A percentile compares a stretch with the other conserved stretches of the same genome.
Evolutionary conservation across 1,284 basidiomycete genomes (phyloP).

Genomic region (Pyrrhoderma noxium): DNA sequence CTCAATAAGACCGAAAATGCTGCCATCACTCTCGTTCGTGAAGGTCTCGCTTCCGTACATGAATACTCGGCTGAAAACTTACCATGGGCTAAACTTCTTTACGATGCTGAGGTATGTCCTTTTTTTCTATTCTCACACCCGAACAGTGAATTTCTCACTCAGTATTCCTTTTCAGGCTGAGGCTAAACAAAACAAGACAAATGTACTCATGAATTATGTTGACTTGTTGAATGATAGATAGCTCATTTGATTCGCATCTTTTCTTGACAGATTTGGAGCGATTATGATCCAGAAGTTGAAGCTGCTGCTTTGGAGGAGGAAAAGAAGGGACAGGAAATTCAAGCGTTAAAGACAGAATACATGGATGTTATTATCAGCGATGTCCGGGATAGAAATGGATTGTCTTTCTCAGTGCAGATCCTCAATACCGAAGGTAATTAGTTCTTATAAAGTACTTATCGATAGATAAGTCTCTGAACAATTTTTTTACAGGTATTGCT

Average conservation of each 20-base stretch:
- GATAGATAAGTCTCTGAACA: constrained; percentile 19
- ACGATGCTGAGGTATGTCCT: constrained; percentile 71
- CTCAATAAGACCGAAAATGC: constrained; percentile 78
- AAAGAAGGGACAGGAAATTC: constrained; percentile 36
- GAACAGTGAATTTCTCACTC: too few relatives aligned
- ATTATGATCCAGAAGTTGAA: constrained; percentile 66
- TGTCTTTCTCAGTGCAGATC: constrained; percentile 89
- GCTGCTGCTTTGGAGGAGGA: constrained; percentile 40
- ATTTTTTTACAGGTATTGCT: constrained; percentile 55
- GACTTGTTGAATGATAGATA: background rate
- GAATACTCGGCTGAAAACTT: constrained; percentile 80
- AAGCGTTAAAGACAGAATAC: constrained; percentile 73
- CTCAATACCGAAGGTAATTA: constrained; percentile 75
- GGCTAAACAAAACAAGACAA: constrained; percentile 70
- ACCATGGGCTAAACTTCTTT: constrained; percentile 72
- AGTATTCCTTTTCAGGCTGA: constrained; percentile 42
- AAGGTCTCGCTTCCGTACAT: constrained; percentile 85
- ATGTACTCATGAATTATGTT: constrained; percentile 38
- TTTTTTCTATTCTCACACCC: background rate
- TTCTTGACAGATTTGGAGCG: constrained; percentile 66
- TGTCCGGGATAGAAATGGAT: constrained; percentile 66
- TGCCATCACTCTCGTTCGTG: constrained; percentile 75
- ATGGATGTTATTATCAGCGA: constrained; percentile 91
- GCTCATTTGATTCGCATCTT: constrained; percentile 7
- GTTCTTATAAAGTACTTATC: background rate